Base-by-base conservation (phyloP, 805 yeast species). In the Sugiyamaella americana region DNA sequence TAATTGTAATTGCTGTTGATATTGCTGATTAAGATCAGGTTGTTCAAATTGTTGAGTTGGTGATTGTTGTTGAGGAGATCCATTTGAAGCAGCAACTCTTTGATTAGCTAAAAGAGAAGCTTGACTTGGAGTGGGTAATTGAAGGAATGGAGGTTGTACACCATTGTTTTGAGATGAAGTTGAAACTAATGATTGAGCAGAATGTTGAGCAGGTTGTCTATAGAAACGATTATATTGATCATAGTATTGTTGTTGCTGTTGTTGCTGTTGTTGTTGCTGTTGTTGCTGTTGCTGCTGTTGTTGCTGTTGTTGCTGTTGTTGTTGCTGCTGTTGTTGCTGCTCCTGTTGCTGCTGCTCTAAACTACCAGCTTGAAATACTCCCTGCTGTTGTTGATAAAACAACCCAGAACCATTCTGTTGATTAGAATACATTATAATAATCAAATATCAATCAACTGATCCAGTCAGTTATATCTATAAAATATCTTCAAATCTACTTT, bases 111-210 rank as follows among this genome's bases (percentile, higher is more conserved):
- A 40, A 41, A 57, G 51, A 48, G 53, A 37, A 46, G 57, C 51
- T 51, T 58, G 50, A 48, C 52, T 42, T 41, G 53, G 47, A 39
- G 46, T 43, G 3, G 55, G 53, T 43, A 48, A 22, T 41, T 52
- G 55, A 4, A 54, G 38, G 22, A 45, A 44, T 10, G 49, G 52
- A 16, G 49, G 45, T 49, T 47, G 70, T 43, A 69, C 59, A 38
- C 66, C 58, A 43, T 65, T 48, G 18, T 35, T 35, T 13, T 35
- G 37, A 5, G 37, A 35, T 6, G 37, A 35, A 46, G 61, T 4
- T 59, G 66, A 43, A 53, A 53, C 51, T 54, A 62, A 37, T 56
- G 58, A 35, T 16, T 51, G 55, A 11, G 50, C 42, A 18, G 51
- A 46, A 16, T 34, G 34, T 48, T 51, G 55, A 18, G 46, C 46